Base-by-base conservation (phyloP, 2,329 filamentous ascomycete species). In the Ophiosphaerella narmari region DNA sequence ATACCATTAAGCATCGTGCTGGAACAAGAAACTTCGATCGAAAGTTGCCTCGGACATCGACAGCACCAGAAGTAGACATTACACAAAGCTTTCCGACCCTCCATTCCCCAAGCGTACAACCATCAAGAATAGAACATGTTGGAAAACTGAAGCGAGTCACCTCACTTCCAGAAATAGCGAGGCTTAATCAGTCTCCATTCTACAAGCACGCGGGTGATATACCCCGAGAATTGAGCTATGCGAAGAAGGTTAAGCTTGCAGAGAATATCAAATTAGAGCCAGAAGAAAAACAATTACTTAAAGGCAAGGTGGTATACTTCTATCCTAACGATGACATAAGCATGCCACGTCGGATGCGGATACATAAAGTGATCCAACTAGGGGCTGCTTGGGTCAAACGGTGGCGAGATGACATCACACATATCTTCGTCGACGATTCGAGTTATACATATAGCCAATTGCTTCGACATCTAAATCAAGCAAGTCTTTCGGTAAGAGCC, bases 311-410 rank as follows among this genome's bases (percentile, higher is more conserved):
- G 12, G 47, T 74, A 18, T 75, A 85, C 73, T 96, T 94, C 68
- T 84, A 96, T 5, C 93, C 91, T 0, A 89, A 94, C 58, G 84
- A 91, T 56, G 87, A 93, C 55, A 81, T 88, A 39, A 83, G 86
- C 29, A 81, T 82, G 9, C 78, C 82, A 7, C 83, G 92, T 34
- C 83, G 83, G 46, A 73, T 86, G 50, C 86, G 89, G 4, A 96
- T 97, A 44, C 81, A 81, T 26, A 91, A 87, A 68, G 86, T 89
- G 0, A 81, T 84, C 32, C 59, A 71, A 43, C 54, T 71, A 11
- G 93, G 93, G 37, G 93, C 88, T 1, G 75, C 70, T 1, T 94
- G 91, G 86, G 82, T 84, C 24, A 80, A 80, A 43, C 74, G 78
- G 0, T 83, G 86, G 66, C 71, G 72, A 26, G 62, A 70, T 0